A percentile compares a stretch with the other conserved stretches of the same genome.
Evolutionary conservation across 345 rosid genomes (phyloP).

Genomic region (Citrus sinensis): DVS_A1.0 CM039164.1:28238001-28238500

Average conservation of each 20-base stretch:
- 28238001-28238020: conserved; percentile 23
- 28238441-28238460: conserved; percentile 52
- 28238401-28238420: conserved; percentile 52
- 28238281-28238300: not conserved
- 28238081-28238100: not conserved
- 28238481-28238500: conserved; percentile 54
- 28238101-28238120: not conserved
- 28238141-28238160: not conserved
- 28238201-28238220: conserved; percentile 13
- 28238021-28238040: conserved; percentile 1
- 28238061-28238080: not conserved
- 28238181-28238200: not conserved
- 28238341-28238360: conserved; percentile 24
- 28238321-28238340: conserved; percentile 30
- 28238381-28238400: conserved; percentile 53
- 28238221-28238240: not conserved
- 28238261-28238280: no score
- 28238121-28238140: not conserved
- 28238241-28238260: not conserved
- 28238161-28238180: not conserved
- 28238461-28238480: conserved; percentile 51
- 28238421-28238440: conserved; percentile 53
- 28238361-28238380: conserved; percentile 38
- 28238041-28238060: conserved; percentile 11
- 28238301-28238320: conserved; percentile 21